Evolutionary conservation across 2,329 filamentous ascomycete genomes (phyloP).

Genomic region (Incumbomyces lentus): DNA sequence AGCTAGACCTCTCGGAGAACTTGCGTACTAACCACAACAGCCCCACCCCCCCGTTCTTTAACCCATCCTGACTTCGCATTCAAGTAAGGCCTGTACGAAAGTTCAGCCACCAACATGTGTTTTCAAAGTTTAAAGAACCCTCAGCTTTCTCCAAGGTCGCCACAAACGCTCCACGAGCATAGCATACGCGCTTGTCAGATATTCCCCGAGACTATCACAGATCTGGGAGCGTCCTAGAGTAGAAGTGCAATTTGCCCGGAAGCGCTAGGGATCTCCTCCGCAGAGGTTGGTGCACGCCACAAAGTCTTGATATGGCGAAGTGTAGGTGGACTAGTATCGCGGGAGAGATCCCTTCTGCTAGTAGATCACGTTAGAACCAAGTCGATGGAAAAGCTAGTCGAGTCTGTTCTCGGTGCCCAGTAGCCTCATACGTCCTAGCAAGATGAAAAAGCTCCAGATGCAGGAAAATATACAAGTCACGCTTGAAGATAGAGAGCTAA

Average conservation of each 20-base stretch:
- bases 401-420: too few relatives aligned
- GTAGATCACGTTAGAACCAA: too few relatives aligned
- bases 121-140: background rate
- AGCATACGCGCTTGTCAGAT: background rate
- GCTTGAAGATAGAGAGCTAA: background rate
- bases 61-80: too few relatives aligned
- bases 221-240: constrained; percentile 15
- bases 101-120: background rate
- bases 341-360: too few relatives aligned
- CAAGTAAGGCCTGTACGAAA: background rate
- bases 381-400: too few relatives aligned
- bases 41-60: too few relatives aligned
- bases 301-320: background rate
- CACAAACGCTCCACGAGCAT: background rate
- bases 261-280: constrained; percentile 14
- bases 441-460: background rate
- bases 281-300: background rate
- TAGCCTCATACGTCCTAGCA: too few relatives aligned
- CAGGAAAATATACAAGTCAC: background rate
- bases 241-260: constrained; percentile 19
- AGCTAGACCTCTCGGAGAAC: too few relatives aligned
- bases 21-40: too few relatives aligned
- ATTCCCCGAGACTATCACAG: constrained; percentile 14
- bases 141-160: background rate
- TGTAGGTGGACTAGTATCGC: too few relatives aligned